A percentile compares a stretch with the other conserved stretches of the same genome.
phyloP scores from a whole-genome alignment of 106 monocot genomes.

The Cymbidium sinense region DNA sequence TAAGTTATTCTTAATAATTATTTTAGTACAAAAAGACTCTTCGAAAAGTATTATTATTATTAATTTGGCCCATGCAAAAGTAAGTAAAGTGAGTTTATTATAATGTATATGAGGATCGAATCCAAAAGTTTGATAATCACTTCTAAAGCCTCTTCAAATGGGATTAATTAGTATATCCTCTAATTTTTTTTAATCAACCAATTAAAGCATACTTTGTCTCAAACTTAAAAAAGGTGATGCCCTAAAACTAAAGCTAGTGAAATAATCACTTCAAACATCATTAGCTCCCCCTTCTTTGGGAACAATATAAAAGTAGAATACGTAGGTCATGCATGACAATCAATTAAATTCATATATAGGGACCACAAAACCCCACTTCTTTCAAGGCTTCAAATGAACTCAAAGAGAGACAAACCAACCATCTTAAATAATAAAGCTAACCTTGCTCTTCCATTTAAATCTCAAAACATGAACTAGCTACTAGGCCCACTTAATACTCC shows the following conservation, averaged over 20 bases:
- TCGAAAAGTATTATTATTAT: too few species aligned
- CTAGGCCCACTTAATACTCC: background rate
- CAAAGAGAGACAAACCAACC: background rate
- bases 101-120: too few species aligned
- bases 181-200: background rate
- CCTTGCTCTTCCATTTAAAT: background rate
- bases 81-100: too few species aligned
- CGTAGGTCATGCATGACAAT: background rate
- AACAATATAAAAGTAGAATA: background rate
- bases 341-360: background rate
- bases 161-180: too few species aligned
- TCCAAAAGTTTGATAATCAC: too few species aligned
- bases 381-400: background rate
- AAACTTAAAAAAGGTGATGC: background rate
- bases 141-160: too few species aligned
- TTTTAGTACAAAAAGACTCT: too few species aligned
- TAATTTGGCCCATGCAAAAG: too few species aligned
- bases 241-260: background rate
- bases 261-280: slow-evolving; percentile 1
- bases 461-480: background rate
- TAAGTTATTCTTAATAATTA: too few species aligned
- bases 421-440: background rate
- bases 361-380: background rate
- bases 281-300: slow-evolving; percentile 1
- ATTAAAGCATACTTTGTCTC: background rate